phyloP scores from a whole-genome alignment of 2,329 filamentous ascomycete species.

The Microcera coccophila region DNA sequence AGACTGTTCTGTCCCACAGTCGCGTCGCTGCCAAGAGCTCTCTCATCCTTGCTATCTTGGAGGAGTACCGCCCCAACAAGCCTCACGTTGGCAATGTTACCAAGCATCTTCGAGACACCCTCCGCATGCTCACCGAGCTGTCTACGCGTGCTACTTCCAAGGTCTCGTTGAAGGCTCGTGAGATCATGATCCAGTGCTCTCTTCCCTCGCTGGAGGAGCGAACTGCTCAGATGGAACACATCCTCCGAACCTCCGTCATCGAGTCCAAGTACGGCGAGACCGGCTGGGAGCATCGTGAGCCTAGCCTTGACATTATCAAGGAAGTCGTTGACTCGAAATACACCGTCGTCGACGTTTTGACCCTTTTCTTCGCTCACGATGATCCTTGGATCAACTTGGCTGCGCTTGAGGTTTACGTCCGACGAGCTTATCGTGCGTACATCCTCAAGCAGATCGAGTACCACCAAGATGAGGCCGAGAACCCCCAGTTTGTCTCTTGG shows the following conservation, averaged over 20 bases:
- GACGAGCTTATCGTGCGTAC: slow-evolving; percentile 95
- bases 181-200: slow-evolving; percentile 95
- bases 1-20: slow-evolving; percentile 90
- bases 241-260: slow-evolving; percentile 88
- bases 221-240: slow-evolving; percentile 96
- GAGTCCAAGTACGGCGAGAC: slow-evolving; percentile 98
- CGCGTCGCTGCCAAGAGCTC: slow-evolving; percentile 92
- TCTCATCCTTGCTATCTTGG: slow-evolving; percentile 82
- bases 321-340: slow-evolving; percentile 98
- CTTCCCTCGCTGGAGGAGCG: slow-evolving; percentile 95
- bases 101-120: slow-evolving; percentile 78
- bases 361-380: slow-evolving; percentile 89
- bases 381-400: slow-evolving; percentile 94
- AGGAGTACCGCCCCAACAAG: slow-evolving; percentile 93
- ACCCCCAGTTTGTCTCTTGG: slow-evolving; percentile 80
- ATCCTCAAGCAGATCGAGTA: slow-evolving; percentile 86
- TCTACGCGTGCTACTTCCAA: slow-evolving; percentile 78
- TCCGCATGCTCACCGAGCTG: slow-evolving; percentile 85
- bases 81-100: slow-evolving; percentile 82
- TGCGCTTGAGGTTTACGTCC: slow-evolving; percentile 92
- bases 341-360: slow-evolving; percentile 94
- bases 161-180: slow-evolving; percentile 93
- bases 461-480: slow-evolving; percentile 68
- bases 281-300: slow-evolving; percentile 93
- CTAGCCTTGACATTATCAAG: slow-evolving; percentile 85